phyloP scores from a whole-genome alignment of 1,139 yeast genomes.

The Yamadazyma buinensis region DNA sequence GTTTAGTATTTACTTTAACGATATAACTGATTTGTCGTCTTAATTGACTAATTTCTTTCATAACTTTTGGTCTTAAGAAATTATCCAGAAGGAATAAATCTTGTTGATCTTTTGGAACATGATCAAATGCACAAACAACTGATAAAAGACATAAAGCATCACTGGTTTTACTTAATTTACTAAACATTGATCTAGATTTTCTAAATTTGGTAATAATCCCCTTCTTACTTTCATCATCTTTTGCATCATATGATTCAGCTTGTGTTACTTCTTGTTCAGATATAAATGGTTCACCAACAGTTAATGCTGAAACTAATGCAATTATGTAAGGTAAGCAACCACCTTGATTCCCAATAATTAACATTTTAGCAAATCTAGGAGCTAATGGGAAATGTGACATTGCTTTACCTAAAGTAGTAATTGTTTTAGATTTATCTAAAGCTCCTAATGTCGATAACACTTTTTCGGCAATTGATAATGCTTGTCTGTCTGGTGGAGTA shows the following conservation, averaged over 20 bases:
- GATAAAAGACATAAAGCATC: slow-evolving; percentile 76
- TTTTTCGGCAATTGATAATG: slow-evolving; percentile 64
- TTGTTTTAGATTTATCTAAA: slow-evolving; percentile 44
- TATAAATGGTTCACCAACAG: slow-evolving; percentile 91
- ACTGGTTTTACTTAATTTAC: slow-evolving; percentile 63
- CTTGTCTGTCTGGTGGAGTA: slow-evolving; percentile 73
- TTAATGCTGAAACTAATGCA: slow-evolving; percentile 86
- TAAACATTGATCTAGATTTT: slow-evolving; percentile 57
- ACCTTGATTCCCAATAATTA: slow-evolving; percentile 82
- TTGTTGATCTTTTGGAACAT: slow-evolving; percentile 48
- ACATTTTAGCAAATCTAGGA: slow-evolving; percentile 89
- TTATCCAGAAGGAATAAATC: slow-evolving; percentile 50
- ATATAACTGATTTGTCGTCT: slow-evolving; percentile 75
- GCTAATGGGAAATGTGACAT: slow-evolving; percentile 93
- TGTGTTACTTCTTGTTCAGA: slow-evolving; percentile 53
- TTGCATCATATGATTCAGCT: slow-evolving; percentile 11
- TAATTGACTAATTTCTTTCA: slow-evolving; percentile 83
- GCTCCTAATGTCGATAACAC: slow-evolving; percentile 79
- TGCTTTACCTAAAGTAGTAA: slow-evolving; percentile 76
- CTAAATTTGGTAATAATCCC: slow-evolving; percentile 46
- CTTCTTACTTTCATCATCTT: slow-evolving; percentile 35
- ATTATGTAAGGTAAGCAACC: slow-evolving; percentile 82
- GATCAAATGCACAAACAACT: slow-evolving; percentile 88
- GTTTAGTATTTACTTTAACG: slow-evolving; percentile 60
- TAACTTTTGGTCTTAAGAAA: slow-evolving; percentile 63